Base-by-base conservation (phyloP, 2,329 filamentous ascomycete species). In the Venturia effusa region DNA sequence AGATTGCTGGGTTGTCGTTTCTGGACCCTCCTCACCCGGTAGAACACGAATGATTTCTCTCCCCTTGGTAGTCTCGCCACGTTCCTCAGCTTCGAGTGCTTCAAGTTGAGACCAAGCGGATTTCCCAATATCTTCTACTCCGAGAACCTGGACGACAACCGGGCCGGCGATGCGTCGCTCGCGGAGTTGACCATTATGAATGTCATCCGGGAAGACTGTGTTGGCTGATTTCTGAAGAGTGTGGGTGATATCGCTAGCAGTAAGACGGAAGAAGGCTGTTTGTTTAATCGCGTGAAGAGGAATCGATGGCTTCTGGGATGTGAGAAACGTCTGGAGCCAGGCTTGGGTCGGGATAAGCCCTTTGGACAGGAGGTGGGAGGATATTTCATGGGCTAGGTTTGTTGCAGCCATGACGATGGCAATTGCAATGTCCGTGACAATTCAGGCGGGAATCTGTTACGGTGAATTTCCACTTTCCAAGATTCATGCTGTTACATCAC, bases 41-140 rank as follows among this genome's bases (percentile, higher is more conserved):
- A 86, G 81, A 0, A 94, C 83, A 3, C 93, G 83, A 22, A 97
- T 85, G 37, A 99, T 85, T 73, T 97, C 89, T 11, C 92, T 78
- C 0, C 94, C 94, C 48, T 85, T 83, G 0, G 83, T 90, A 67
- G 80, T 83, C 76, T 93, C 89, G 0, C 90, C 90, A 15, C 88
- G 81, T 70, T 88, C 85, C 55, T 86, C 79, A 54, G 86, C 83
- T 74, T 93, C 89, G 7, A 94, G 84, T 40, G 87, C 85, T 73
- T 97, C 91, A 39, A 96, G 83, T 74, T 97, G 91, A 67, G 90
- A 88, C 90, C 92, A 96, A 61, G 88, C 83, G 69, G 88, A 91
- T 62, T 83, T 81, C 1, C 87, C 83, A 24, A 97, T 82, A 71
- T 97, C 92, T 71, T 96, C 88, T 8, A 97, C 80, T 69, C 95